A percentile compares a stretch with the other conserved stretches of the same genome.
Evolutionary conservation across 129 eudicot species (phyloP).

Genomic region (Flaveria linearis): DNA sequence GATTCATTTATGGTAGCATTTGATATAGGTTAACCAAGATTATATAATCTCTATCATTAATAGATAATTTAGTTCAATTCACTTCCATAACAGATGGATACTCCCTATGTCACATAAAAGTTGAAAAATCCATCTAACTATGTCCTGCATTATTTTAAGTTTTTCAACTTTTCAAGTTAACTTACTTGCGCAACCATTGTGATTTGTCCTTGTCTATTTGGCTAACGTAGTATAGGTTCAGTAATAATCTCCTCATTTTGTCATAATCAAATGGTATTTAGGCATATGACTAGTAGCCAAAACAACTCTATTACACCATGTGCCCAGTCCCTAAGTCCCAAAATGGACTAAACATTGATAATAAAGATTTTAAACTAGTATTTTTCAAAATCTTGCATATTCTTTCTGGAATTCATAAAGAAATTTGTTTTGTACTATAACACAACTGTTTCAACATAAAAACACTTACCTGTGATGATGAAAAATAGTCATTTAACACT

Average conservation of each 20-base stretch:
- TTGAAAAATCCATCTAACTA: neutral
- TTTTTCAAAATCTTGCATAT: neutral
- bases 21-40: conserved; percentile 7
- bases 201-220: neutral
- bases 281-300: neutral
- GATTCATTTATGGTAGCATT: too few species aligned
- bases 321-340: neutral
- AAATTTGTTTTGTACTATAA: neutral
- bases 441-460: neutral
- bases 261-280: neutral
- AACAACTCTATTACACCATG: neutral
- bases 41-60: conserved; percentile 3
- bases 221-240: neutral
- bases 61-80: neutral
- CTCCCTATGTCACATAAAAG: neutral
- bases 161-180: neutral
- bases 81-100: neutral
- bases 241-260: neutral
- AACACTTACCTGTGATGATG: neutral
- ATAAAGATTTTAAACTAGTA: neutral
- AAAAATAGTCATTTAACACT: neutral
- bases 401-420: neutral
- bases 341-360: neutral
- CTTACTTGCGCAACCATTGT: neutral
- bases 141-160: neutral